Evolutionary conservation across 495 filamentous ascomycete genomes (phyloP), one percentile per base, ranked within the genome.

Genomic region (Hyaloscypha bicolor): DNA sequence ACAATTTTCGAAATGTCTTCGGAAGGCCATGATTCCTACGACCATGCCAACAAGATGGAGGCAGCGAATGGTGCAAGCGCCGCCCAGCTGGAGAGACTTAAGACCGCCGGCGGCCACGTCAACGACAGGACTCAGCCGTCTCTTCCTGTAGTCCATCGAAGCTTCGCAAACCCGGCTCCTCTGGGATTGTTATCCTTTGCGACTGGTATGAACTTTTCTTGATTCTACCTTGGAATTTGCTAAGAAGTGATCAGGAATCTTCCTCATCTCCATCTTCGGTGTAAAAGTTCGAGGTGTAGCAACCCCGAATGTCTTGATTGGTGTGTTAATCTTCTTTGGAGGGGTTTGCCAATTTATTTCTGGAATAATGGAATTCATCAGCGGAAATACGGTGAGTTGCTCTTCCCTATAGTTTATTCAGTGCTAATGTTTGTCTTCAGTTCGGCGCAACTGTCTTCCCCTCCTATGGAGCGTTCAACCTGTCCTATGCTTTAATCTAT

Each of bases 311-410:
- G 73, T 78, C 42, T 51, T 77, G 21, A 64, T 79, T 55, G 72
- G 67, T 37, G 72, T 70, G 57, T 56, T 80, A 63, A 73, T 80
- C 11, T 80, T 79, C 72, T 78, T 79, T 65, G 78, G 77, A 32
- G 77, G 78, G 21, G 62, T 72, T 31, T 72, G 73, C 57, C 76
- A 76, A 66, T 75, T 76, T 69, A 48, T 48, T 67, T 78, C 71
- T 42, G 76, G 76, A 35, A 71, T 78, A 55, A 76, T 78, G 68
- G 75, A 77, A 32, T 77, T 77, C 53, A 60, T 76, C 35, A 55
- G 69, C 9, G 75, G 75, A 25, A 76, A 78, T 66, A 74, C 72
- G 65, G 53, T 56, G 22, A 30, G 53, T 30, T 56, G 4, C 9
- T 56, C 16, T 4, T 9, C 19, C 9, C 0, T 29, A 11, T 25